A percentile compares a stretch with the other conserved stretches of the same genome.
phyloP scores from a whole-genome alignment of 257 asterid species.

The Solanum chilense region DNA sequence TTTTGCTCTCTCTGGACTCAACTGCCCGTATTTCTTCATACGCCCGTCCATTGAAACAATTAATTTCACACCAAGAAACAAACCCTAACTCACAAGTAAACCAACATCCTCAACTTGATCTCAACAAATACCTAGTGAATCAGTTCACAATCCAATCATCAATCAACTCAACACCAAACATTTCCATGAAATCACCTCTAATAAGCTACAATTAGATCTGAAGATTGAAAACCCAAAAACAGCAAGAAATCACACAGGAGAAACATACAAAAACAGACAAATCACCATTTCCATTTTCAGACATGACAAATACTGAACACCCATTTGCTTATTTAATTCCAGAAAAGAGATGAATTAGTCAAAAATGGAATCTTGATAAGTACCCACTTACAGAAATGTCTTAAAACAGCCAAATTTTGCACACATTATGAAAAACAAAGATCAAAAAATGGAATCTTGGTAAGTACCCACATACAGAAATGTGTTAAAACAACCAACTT shows the following conservation, averaged over 20 bases:
- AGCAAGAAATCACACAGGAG: background rate
- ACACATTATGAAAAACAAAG: background rate
- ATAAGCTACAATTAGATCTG: background rate
- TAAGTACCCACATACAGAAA: background rate
- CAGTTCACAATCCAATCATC: background rate
- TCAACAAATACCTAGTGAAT: background rate
- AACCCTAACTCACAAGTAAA: background rate
- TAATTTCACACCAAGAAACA: background rate
- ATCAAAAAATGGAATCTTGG: background rate
- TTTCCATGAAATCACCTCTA: background rate
- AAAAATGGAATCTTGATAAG: background rate
- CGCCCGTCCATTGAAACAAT: constrained; percentile 33
- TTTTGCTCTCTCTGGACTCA: constrained; percentile 87
- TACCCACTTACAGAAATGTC: background rate
- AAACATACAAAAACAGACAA: background rate
- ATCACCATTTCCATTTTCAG: background rate
- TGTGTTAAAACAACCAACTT: background rate
- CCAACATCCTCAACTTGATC: background rate
- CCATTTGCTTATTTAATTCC: background rate
- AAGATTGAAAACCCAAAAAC: background rate
- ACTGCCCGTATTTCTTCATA: constrained; percentile 48
- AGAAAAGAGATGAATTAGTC: background rate
- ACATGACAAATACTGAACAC: background rate
- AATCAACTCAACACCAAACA: background rate
- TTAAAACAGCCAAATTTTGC: background rate